A percentile compares a stretch with the other conserved stretches of the same genome.
phyloP scores from a whole-genome alignment of 495 filamentous ascomycete species.

The Trichoderma asperelloides region DNA sequence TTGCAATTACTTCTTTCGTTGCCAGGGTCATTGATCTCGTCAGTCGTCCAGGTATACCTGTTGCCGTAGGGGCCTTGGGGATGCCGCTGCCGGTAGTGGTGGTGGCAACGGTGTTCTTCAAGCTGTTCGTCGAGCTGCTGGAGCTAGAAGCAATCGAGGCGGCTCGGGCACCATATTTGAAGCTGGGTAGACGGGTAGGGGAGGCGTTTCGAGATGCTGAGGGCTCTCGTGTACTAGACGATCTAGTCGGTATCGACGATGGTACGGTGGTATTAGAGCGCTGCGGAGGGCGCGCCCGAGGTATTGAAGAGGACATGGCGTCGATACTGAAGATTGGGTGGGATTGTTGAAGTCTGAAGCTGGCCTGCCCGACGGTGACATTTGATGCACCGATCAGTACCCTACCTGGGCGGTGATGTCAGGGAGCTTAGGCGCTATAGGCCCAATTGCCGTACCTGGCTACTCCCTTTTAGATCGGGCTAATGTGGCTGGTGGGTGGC shows the following conservation, averaged over 20 bases:
- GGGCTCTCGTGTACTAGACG: neutral
- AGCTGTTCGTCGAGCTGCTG: conserved; percentile 11
- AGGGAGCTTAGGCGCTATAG: conserved; percentile 2
- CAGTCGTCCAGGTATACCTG: conserved; percentile 1
- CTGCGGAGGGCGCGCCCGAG: neutral
- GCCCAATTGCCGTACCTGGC: conserved; percentile 5
- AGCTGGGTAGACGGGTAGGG: conserved; percentile 36
- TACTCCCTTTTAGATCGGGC: neutral
- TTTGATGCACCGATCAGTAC: neutral
- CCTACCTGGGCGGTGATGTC: conserved; percentile 1
- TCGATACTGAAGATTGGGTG: neutral
- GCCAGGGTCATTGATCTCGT: conserved; percentile 5
- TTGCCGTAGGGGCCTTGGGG: conserved; percentile 13
- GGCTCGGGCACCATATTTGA: conserved; percentile 28
- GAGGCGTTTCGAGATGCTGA: conserved; percentile 22
- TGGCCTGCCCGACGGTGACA: neutral
- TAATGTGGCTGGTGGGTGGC: neutral
- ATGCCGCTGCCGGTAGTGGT: conserved; percentile 17
- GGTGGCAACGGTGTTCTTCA: conserved; percentile 10
- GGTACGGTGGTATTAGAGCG: neutral
- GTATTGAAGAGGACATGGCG: neutral
- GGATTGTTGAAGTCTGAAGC: neutral
- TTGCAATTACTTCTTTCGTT: neutral
- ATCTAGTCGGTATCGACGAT: neutral
- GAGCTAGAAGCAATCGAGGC: conserved; percentile 15